phyloP scores from a whole-genome alignment of 2,329 filamentous ascomycete species.

The Orbilia ellipsospora region DNA sequence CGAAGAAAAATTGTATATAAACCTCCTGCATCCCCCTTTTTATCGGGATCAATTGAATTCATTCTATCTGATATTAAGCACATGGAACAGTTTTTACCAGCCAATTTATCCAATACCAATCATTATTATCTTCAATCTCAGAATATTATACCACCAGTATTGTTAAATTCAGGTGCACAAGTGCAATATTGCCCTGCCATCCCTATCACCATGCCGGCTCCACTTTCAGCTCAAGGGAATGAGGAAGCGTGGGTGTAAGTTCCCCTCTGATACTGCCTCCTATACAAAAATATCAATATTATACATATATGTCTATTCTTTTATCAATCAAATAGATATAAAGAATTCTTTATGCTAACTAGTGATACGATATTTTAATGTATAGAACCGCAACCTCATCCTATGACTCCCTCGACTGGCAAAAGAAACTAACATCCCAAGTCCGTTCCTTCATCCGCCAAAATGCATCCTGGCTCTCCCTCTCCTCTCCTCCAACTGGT shows the following conservation, averaged over 20 bases:
- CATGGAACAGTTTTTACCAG: conserved; percentile 11
- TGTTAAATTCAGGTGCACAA: too few relatives aligned
- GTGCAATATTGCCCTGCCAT: conserved; percentile 12
- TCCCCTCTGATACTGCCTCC: not conserved
- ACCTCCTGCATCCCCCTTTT: conserved; percentile 1
- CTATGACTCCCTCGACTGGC: conserved; percentile 54
- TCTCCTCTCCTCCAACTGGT: conserved; percentile 32
- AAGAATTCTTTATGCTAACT: not conserved
- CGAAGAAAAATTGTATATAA: conserved; percentile 33
- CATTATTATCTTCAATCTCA: conserved; percentile 1
- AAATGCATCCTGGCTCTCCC: conserved; percentile 28
- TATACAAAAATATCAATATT: too few relatives aligned
- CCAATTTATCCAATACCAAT: conserved; percentile 23
- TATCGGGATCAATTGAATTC: not conserved
- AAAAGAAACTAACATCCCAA: conserved; percentile 34
- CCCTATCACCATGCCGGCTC: conserved; percentile 18
- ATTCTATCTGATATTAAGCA: too few relatives aligned
- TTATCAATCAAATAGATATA: not conserved
- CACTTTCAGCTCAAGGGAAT: conserved; percentile 38
- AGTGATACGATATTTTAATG: not conserved
- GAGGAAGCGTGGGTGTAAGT: conserved; percentile 45
- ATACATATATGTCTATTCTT: too few relatives aligned
- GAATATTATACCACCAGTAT: not conserved
- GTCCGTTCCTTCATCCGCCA: conserved; percentile 33
- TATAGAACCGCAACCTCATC: conserved; percentile 37